Conservation (phyloP, 1,139 yeast species). For the Protomyces lactucae-debilis region DNA sequence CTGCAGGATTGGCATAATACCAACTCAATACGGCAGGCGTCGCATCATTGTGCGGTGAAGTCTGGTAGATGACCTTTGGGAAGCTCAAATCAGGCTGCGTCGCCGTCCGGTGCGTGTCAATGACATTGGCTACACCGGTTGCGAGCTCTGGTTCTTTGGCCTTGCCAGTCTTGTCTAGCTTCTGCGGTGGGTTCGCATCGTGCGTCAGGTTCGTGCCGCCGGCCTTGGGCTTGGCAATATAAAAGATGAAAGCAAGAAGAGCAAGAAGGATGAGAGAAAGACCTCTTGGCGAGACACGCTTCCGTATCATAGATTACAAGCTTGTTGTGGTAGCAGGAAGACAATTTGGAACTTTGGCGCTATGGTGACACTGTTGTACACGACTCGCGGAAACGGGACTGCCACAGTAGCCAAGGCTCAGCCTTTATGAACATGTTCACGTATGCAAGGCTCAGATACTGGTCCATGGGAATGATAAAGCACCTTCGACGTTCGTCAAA, state of each 20-base stretch:
- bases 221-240: not conserved
- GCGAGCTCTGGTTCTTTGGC: conserved; percentile 19
- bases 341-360: no score
- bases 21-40: conserved; percentile 16
- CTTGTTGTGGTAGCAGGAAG: no score
- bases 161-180: conserved; percentile 14
- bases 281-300: not conserved
- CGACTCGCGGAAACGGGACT: no score
- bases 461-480: no score
- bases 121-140: conserved; percentile 11
- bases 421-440: no score
- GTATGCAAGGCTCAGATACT: no score
- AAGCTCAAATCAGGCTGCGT: conserved; percentile 4
- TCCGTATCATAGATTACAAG: no score
- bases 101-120: conserved; percentile 16
- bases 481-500: no score
- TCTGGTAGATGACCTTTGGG: conserved; percentile 12
- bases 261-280: no score
- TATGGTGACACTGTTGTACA: no score
- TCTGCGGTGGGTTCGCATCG: conserved; percentile 11
- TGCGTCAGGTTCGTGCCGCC: conserved; percentile 1
- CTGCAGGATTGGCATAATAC: conserved; percentile 18
- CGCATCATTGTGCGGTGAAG: not conserved
- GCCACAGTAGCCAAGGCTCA: no score
- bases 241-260: not conserved